Conservation (phyloP, 352 stramenopile genomes). For the Pilasporangium apinafurcum region DNA sequence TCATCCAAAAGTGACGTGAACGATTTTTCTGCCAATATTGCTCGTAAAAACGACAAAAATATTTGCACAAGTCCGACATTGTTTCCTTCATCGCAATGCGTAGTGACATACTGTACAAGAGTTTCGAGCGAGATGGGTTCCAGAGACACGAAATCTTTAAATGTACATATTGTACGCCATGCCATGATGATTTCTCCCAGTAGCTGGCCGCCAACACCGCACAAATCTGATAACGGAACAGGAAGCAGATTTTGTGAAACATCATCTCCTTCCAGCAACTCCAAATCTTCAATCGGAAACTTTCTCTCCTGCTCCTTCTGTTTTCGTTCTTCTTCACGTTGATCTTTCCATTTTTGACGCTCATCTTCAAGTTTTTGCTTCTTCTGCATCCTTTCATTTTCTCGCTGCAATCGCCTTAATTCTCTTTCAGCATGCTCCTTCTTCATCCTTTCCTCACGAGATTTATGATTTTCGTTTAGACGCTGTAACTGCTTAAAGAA, state of each 20-base stretch:
- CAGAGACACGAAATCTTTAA: slow-evolving; percentile 61
- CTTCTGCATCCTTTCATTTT: slow-evolving; percentile 47
- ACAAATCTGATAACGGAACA: slow-evolving; percentile 26
- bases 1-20: slow-evolving; percentile 73
- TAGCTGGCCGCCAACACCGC: slow-evolving; percentile 43
- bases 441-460: slow-evolving; percentile 45
- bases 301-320: slow-evolving; percentile 49
- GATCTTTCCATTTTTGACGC: slow-evolving; percentile 33
- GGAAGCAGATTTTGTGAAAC: slow-evolving; percentile 23
- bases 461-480: slow-evolving; percentile 53
- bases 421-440: slow-evolving; percentile 56
- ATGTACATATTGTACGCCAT: slow-evolving; percentile 74
- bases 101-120: slow-evolving; percentile 45
- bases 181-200: slow-evolving; percentile 74
- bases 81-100: slow-evolving; percentile 29
- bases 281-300: slow-evolving; percentile 69
- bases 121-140: slow-evolving; percentile 57
- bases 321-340: slow-evolving; percentile 60
- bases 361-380: slow-evolving; percentile 42
- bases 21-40: slow-evolving; percentile 74
- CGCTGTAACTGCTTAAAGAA: slow-evolving; percentile 83
- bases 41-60: slow-evolving; percentile 65
- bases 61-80: slow-evolving; percentile 48
- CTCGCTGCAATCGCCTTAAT: slow-evolving; percentile 40
- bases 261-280: slow-evolving; percentile 40